Percentiles rank a stretch among this genome's conserved stretches.
phyloP scores from a whole-genome alignment of 805 yeast genomes.

The Zygosaccharomyces rouxii region DNA sequence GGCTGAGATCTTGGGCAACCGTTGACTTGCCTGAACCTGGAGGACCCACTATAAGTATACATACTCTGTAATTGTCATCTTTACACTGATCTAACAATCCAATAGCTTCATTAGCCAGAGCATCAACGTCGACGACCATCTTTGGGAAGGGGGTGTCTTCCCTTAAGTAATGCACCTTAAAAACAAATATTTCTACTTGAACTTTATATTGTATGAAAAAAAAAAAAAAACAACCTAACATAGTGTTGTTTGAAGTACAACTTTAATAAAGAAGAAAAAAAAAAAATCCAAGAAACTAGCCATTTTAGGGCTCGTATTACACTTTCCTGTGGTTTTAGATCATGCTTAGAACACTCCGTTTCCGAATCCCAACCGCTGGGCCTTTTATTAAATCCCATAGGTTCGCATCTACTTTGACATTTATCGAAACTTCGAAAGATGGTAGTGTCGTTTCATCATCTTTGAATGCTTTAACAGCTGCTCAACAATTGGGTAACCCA shows the following conservation, averaged over 20 bases:
- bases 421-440: slow-evolving; percentile 58
- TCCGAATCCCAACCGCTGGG: slow-evolving; percentile 4
- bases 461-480: slow-evolving; percentile 72
- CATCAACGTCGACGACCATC: slow-evolving; percentile 20
- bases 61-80: slow-evolving; percentile 40
- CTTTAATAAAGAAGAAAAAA: not conserved
- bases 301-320: not conserved
- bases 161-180: not conserved
- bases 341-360: slow-evolving; percentile 8
- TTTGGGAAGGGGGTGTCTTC: not conserved
- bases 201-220: not conserved
- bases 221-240: not conserved
- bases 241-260: not conserved
- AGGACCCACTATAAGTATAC: slow-evolving; percentile 63
- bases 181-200: not conserved
- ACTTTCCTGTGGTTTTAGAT: not conserved
- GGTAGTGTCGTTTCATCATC: slow-evolving; percentile 60
- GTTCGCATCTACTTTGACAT: slow-evolving; percentile 66
- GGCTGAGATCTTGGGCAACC: slow-evolving; percentile 46
- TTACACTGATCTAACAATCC: slow-evolving; percentile 23
- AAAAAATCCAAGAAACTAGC: not conserved
- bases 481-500: slow-evolving; percentile 68
- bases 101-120: slow-evolving; percentile 34
- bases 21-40: slow-evolving; percentile 90
- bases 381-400: slow-evolving; percentile 4